These are phyloP conservation scores for Trapa bicornis DNA, from an alignment of 345 rosid genomes.

Conservation along the genomic window DNA sequence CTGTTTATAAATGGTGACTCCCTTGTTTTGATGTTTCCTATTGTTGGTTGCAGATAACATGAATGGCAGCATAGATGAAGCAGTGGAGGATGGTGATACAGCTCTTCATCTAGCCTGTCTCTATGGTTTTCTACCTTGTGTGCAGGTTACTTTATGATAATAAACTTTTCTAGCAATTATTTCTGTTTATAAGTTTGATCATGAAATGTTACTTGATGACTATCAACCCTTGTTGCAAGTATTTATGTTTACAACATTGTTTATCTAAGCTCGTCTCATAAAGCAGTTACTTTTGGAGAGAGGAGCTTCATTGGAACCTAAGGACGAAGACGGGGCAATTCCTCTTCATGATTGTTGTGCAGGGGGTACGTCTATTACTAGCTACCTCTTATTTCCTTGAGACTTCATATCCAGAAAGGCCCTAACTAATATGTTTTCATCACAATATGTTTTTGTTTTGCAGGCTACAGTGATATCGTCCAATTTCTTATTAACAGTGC, in stretches of 20 bases:
- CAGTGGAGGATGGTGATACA: conserved; percentile 79
- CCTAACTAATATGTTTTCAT: neutral
- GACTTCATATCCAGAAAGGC: neutral
- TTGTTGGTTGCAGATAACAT: conserved; percentile 37
- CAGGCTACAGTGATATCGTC: conserved; percentile 63
- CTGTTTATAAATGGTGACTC: neutral
- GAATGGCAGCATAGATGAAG: conserved; percentile 66
- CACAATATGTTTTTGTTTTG: neutral
- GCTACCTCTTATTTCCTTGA: neutral
- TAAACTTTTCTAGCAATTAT: neutral
- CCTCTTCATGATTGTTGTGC: conserved; percentile 96
- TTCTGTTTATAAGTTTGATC: too few species aligned
- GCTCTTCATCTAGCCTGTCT: conserved; percentile 86
- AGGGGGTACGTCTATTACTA: conserved; percentile 39
- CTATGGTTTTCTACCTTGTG: conserved; percentile 78
- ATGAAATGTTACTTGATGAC: conserved; percentile 19
- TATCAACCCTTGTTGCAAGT: neutral
- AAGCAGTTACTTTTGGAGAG: conserved; percentile 68
- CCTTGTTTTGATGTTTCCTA: neutral
- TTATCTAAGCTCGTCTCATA: neutral
- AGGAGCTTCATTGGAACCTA: conserved; percentile 74
- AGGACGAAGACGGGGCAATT: conserved; percentile 88
- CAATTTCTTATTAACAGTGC: conserved; percentile 53
- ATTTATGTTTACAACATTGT: neutral
- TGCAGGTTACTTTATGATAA: conserved; percentile 37